Evolutionary conservation across 495 filamentous ascomycete genomes (phyloP).

Genomic region (Hyphodiscus hymeniophilus): DNA sequence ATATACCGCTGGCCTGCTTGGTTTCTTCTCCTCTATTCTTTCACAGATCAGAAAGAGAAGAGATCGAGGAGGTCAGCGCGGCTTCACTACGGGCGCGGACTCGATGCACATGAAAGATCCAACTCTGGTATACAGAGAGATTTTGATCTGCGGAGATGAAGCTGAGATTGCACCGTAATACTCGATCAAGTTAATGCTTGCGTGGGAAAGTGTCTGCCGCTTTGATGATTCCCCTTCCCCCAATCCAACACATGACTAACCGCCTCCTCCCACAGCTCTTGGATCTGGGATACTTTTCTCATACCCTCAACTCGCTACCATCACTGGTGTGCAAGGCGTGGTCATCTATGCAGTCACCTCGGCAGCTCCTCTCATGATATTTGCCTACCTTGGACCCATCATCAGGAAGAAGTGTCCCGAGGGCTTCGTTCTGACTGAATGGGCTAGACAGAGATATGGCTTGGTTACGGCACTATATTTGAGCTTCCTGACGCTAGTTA

Average conservation of each 20-base stretch:
- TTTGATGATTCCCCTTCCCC: constrained; percentile 27
- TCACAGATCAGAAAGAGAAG: not conserved
- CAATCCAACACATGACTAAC: constrained; percentile 17
- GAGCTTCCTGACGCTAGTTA: constrained; percentile 64
- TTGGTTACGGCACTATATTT: constrained; percentile 54
- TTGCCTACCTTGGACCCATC: constrained; percentile 61
- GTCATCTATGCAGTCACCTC: constrained; percentile 63
- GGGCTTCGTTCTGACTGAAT: constrained; percentile 73
- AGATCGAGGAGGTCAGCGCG: constrained; percentile 33
- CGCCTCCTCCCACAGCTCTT: constrained; percentile 44
- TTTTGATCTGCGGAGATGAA: constrained; percentile 38
- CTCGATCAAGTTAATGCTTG: constrained; percentile 96
- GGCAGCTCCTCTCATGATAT: constrained; percentile 56
- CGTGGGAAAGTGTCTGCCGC: constrained; percentile 90
- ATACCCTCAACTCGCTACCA: constrained; percentile 72
- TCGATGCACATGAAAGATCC: constrained; percentile 40
- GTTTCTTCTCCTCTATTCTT: constrained; percentile 1
- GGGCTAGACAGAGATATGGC: constrained; percentile 68
- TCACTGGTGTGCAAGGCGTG: constrained; percentile 65
- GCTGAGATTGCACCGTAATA: constrained; percentile 88
- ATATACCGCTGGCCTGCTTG: constrained; percentile 17
- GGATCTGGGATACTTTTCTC: constrained; percentile 72
- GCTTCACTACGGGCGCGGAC: constrained; percentile 83
- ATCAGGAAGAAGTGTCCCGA: constrained; percentile 66
- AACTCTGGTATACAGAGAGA: constrained; percentile 29